These are phyloP conservation scores for Butyriboletus appendiculatus DNA, from an alignment of 1,284 basidiomycete genomes.

Conservation along the genomic window DNA sequence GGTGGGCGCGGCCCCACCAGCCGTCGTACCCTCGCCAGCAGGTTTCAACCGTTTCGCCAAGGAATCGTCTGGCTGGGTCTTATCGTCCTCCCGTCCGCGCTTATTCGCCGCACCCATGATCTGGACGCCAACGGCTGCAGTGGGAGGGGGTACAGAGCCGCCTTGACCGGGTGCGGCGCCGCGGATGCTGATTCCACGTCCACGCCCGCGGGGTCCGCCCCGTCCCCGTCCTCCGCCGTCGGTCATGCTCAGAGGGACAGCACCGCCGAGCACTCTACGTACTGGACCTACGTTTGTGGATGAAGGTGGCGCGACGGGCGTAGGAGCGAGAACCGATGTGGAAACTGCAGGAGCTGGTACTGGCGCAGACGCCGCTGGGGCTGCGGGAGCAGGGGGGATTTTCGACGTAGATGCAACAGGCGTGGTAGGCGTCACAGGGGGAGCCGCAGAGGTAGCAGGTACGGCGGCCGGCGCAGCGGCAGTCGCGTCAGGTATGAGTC, in stretches of 20 bases:
- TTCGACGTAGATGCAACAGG: conserved; percentile 24
- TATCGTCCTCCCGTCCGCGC: conserved; percentile 61
- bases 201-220: conserved; percentile 33
- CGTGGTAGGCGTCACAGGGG: conserved; percentile 25
- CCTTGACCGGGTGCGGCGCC: conserved; percentile 45
- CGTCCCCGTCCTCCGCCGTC: conserved; percentile 33
- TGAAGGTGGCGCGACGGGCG: conserved; percentile 11
- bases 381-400: conserved; percentile 3
- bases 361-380: conserved; percentile 22
- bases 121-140: conserved; percentile 42
- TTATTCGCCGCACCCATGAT: conserved; percentile 72
- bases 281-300: conserved; percentile 4
- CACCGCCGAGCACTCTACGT: conserved; percentile 30
- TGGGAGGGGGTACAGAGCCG: conserved; percentile 31
- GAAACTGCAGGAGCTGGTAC: conserved; percentile 18
- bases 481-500: conserved; percentile 39
- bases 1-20: not conserved
- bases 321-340: conserved; percentile 13
- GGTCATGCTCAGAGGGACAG: conserved; percentile 22
- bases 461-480: conserved; percentile 21
- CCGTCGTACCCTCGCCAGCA: conserved; percentile 27
- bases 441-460: conserved; percentile 11
- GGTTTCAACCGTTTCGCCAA: conserved; percentile 73
- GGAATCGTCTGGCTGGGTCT: conserved; percentile 50
- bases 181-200: conserved; percentile 38